These are phyloP conservation scores for Yamadazyma mexicana DNA, from an alignment of 1,139 yeast genomes.

Conservation along the genomic window DNA sequence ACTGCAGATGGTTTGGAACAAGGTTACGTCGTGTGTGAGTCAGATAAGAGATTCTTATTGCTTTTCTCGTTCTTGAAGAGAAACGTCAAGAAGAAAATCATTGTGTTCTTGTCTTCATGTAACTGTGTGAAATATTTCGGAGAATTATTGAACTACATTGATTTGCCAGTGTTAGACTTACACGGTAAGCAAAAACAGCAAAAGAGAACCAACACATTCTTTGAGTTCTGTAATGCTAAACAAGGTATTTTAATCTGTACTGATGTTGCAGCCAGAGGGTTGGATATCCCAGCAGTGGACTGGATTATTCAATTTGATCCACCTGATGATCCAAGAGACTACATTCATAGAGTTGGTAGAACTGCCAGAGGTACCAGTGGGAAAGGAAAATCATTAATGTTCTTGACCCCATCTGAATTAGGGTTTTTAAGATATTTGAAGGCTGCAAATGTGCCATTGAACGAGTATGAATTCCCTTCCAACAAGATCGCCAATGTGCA, in stretches of 20 bases:
- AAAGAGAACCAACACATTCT: constrained; percentile 94
- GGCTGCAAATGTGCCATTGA: constrained; percentile 95
- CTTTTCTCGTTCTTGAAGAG: constrained; percentile 91
- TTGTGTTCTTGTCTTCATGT: constrained; percentile 94
- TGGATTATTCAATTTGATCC: constrained; percentile 98
- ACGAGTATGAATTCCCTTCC: constrained; percentile 94
- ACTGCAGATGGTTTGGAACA: constrained; percentile 98
- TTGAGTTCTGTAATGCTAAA: constrained; percentile 95
- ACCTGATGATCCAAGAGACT: constrained; percentile 98
- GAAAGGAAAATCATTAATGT: constrained; percentile 92
- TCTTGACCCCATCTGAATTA: constrained; percentile 87
- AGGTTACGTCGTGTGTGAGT: constrained; percentile 96
- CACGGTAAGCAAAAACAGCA: constrained; percentile 99
- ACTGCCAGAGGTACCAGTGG: constrained; percentile 95
- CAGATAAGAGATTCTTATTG: constrained; percentile 88
- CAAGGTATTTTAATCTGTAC: constrained; percentile 92
- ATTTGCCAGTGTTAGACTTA: constrained; percentile 89
- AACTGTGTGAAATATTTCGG: constrained; percentile 96
- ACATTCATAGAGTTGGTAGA: constrained; percentile 97
- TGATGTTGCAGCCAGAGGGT: constrained; percentile 97
- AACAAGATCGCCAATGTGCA: constrained; percentile 95
- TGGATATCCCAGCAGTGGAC: constrained; percentile 95
- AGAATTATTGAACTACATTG: constrained; percentile 91
- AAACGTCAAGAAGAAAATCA: constrained; percentile 83
- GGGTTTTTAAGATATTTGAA: constrained; percentile 93